Percentiles rank a stretch among this genome's conserved stretches.
These are phyloP conservation scores for Lactarius pseudohatsudake DNA, from an alignment of 768 basidiomycete genomes.

Conservation along the genomic window DNA sequence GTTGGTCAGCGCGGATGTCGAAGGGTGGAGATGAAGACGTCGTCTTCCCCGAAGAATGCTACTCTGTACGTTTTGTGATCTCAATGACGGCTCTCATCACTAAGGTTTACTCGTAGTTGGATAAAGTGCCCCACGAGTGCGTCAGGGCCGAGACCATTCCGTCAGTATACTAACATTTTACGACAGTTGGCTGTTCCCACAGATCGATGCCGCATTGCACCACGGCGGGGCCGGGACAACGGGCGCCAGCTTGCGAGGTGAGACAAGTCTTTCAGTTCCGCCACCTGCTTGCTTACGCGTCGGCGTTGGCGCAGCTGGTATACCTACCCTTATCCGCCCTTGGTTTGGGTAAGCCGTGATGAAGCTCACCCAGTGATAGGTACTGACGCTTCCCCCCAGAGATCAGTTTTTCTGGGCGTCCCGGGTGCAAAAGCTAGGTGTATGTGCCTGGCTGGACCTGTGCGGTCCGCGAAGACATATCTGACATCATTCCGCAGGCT, in stretches of 20 bases:
- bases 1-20: conserved; percentile 62
- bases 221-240: conserved; percentile 75
- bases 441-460: conserved; percentile 34
- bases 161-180: conserved; percentile 14
- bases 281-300: neutral
- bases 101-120: conserved; percentile 40
- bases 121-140: conserved; percentile 64
- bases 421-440: conserved; percentile 60
- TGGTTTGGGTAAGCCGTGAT: conserved; percentile 53
- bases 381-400: conserved; percentile 28
- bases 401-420: conserved; percentile 68
- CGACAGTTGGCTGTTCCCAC: conserved; percentile 54
- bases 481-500: conserved; percentile 36
- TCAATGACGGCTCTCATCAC: neutral
- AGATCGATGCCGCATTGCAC: conserved; percentile 62
- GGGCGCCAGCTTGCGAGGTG: conserved; percentile 57
- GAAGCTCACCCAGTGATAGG: too few species aligned
- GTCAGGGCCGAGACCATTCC: conserved; percentile 20
- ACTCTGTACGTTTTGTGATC: conserved; percentile 35
- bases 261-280: neutral
- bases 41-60: conserved; percentile 54
- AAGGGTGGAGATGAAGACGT: conserved; percentile 40
- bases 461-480: neutral
- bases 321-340: conserved; percentile 67
- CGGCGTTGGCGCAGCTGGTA: conserved; percentile 41